Evolutionary conservation across 805 yeast species (phyloP), one percentile per base, ranked within the genome.

Genomic region (Schwanniomyces occidentalis): DNA sequence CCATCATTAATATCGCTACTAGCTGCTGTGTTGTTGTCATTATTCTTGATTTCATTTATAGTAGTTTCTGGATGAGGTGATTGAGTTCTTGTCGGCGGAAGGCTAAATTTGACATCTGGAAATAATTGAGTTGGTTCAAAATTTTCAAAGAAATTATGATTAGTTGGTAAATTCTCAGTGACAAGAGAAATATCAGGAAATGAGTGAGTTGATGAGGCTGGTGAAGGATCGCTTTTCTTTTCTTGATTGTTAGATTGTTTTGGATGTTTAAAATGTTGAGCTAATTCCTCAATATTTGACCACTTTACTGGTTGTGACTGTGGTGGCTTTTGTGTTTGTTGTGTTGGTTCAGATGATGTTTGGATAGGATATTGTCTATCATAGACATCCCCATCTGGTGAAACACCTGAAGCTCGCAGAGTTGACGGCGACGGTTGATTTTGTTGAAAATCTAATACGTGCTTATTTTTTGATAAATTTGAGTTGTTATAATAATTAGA

Each of bases 101-200:
- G 39, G 36, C 71, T 64, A 34, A 36, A 44, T 44, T 46, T 66
- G 49, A 47, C 51, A 16, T 52, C 61, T 4, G 81, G 81, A 45
- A 76, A 76, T 42, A 76, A 63, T 42, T 75, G 80, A 10, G 78
- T 66, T 12, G 81, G 81, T 50, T 76, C 77, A 54, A 76, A 76
- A 42, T 73, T 72, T 34, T 72, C 77, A 35, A 66, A 61, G 47
- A 72, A 71, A 17, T 62, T 63, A 37, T 51, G 61, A 27, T 67
- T 65, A 21, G 73, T 65, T 14, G 83, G 68, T 38, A 76, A 61
- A 39, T 65, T 71, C 37, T 71, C 71, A 6, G 82, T 75, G 34
- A 78, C 73, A 30, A 79, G 68, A 12, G 80, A 65, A 58, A 80
- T 78, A 23, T 71, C 76, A 19, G 75, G 73, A 40, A 82, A 66